Conservation (phyloP, 768 basidiomycete species). For the Lentinula boryana region DNA sequence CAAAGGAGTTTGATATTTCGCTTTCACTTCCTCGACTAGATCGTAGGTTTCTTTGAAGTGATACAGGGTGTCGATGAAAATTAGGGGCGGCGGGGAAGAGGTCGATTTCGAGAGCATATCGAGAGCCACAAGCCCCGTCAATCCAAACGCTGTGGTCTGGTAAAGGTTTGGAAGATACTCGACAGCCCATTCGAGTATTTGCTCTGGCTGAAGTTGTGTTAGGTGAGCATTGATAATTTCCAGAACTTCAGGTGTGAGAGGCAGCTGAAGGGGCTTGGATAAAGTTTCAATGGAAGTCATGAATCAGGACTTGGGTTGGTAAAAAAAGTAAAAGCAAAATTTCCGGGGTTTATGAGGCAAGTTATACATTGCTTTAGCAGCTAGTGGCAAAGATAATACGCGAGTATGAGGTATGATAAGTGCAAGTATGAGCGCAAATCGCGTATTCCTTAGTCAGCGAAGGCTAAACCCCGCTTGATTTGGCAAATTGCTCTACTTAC, state of each 20-base stretch:
- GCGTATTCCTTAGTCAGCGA: conserved; percentile 2
- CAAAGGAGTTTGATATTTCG: conserved; percentile 66
- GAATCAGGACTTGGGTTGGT: neutral
- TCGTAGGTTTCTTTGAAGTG: conserved; percentile 93
- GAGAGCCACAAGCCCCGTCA: conserved; percentile 89
- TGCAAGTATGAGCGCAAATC: neutral
- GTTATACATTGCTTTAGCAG: neutral
- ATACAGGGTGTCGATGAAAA: conserved; percentile 96
- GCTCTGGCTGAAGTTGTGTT: conserved; percentile 63
- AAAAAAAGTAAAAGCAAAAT: neutral
- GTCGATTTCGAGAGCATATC: conserved; percentile 92
- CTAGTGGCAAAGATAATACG: neutral
- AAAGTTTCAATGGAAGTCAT: neutral
- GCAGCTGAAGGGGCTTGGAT: conserved; percentile 44
- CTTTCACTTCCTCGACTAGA: conserved; percentile 77
- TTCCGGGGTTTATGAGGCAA: neutral
- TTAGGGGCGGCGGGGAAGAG: conserved; percentile 64
- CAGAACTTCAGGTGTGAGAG: conserved; percentile 54
- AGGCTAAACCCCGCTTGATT: neutral
- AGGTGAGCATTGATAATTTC: conserved; percentile 71
- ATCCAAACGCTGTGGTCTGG: conserved; percentile 96
- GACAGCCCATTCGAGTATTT: conserved; percentile 84
- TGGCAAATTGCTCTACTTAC: neutral
- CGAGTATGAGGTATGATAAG: conserved; percentile 1
- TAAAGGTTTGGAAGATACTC: conserved; percentile 72